A percentile compares a stretch with the other conserved stretches of the same genome.
These are phyloP conservation scores for Candida odintsovae DNA, from an alignment of 805 yeast species.

Conservation along the genomic window DNA sequence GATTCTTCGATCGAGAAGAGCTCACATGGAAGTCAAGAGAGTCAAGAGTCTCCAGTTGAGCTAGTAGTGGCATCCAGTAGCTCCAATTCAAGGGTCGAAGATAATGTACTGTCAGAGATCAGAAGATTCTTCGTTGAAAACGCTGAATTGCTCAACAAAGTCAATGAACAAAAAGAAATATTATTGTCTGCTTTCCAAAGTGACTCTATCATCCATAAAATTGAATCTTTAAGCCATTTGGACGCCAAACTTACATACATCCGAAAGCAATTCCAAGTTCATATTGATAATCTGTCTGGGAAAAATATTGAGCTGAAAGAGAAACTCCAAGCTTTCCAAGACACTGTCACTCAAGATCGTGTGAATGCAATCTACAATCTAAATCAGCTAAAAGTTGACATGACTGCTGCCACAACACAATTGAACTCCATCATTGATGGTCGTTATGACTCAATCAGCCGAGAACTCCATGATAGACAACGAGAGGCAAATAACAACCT, in stretches of 20 bases:
- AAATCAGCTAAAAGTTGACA: background rate
- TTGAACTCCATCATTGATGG: background rate
- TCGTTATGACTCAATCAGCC: background rate
- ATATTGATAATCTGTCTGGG: background rate
- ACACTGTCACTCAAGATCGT: background rate
- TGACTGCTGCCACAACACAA: background rate
- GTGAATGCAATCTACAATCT: background rate
- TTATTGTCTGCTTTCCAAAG: background rate
- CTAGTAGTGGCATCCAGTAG: background rate
- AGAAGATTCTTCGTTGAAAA: background rate
- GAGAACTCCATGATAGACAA: background rate
- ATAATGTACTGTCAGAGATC: background rate
- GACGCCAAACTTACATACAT: background rate
- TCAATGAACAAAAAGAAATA: background rate
- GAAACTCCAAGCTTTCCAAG: background rate
- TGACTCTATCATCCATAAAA: background rate
- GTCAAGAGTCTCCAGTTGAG: background rate
- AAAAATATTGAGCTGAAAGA: background rate
- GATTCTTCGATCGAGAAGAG: background rate
- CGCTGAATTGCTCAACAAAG: background rate
- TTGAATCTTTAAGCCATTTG: background rate
- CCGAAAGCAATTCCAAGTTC: background rate
- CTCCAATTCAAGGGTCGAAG: background rate
- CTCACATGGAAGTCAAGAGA: background rate
- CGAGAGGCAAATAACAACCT: background rate